A percentile compares a stretch with the other conserved stretches of the same genome.
Evolutionary conservation across 305 asterid genomes (phyloP).

Genomic region (Andrographis paniculata): DNA sequence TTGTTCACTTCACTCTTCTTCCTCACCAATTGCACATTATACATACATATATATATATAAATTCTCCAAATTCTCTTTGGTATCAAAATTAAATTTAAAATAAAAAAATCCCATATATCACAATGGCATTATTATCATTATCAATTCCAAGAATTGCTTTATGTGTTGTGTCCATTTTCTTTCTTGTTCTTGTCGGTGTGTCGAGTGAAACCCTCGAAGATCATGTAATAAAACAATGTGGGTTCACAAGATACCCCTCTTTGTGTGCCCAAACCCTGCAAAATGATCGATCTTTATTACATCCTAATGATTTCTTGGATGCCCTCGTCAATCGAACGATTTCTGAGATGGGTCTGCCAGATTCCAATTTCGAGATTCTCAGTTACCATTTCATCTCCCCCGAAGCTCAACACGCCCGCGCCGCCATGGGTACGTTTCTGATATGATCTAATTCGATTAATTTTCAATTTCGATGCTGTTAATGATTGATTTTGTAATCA

Average conservation of each 20-base stretch:
- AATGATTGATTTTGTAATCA: neutral
- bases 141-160: too few species aligned
- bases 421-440: slow-evolving; percentile 27
- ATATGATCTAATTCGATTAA: neutral
- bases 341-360: slow-evolving; percentile 33
- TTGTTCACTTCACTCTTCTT: too few species aligned
- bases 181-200: too few species aligned
- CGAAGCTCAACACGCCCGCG: slow-evolving; percentile 38
- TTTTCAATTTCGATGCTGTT: neutral
- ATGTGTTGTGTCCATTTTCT: too few species aligned
- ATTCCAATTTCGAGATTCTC: slow-evolving; percentile 32
- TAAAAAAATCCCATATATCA: too few species aligned
- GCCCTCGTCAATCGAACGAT: slow-evolving; percentile 41
- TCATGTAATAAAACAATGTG: too few species aligned
- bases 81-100: too few species aligned
- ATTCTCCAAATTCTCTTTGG: too few species aligned
- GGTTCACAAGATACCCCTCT: slow-evolving; percentile 48
- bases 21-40: too few species aligned
- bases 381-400: slow-evolving; percentile 38
- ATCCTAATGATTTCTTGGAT: slow-evolving; percentile 23
- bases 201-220: too few species aligned
- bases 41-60: too few species aligned
- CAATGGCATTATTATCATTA: too few species aligned
- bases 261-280: slow-evolving; percentile 43
- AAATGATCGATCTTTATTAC: slow-evolving; percentile 18